Percentiles rank a stretch among this genome's conserved stretches.
phyloP scores from a whole-genome alignment of 2,329 filamentous ascomycete species.

The Verticillium longisporum region DNA sequence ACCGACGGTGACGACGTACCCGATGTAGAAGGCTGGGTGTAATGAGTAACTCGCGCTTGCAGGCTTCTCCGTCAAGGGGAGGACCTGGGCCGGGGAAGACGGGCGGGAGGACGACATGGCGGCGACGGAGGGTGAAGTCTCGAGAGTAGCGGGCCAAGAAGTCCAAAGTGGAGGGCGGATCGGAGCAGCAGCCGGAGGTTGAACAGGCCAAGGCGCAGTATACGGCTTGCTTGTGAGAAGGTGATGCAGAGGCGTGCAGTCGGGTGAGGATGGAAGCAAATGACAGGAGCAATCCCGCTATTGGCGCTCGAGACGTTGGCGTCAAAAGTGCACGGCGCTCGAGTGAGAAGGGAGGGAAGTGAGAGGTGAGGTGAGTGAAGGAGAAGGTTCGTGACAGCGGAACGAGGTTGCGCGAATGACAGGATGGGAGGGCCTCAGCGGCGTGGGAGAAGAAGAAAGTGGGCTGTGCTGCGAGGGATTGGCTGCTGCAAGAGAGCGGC shows the following conservation, averaged over 20 bases:
- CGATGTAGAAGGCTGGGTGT: slow-evolving; percentile 22
- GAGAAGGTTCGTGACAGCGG: not conserved
- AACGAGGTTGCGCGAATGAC: not conserved
- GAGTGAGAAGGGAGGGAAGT: not conserved
- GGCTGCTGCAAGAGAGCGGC: not conserved
- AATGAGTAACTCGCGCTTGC: slow-evolving; percentile 8
- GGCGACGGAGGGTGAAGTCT: slow-evolving; percentile 7
- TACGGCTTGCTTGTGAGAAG: not conserved
- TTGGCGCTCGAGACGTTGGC: not conserved
- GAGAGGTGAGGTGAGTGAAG: not conserved
- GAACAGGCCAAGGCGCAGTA: not conserved
- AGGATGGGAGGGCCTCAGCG: not conserved
- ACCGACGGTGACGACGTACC: slow-evolving; percentile 16
- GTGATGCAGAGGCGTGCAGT: not conserved
- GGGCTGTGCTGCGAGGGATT: not conserved
- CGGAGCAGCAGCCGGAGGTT: not conserved
- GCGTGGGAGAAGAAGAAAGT: not conserved
- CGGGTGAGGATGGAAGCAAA: not conserved
- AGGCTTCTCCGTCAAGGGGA: slow-evolving; percentile 13
- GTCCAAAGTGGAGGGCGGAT: not conserved
- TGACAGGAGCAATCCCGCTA: not conserved
- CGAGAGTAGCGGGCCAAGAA: not conserved
- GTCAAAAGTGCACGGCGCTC: not conserved
- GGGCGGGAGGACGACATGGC: not conserved
- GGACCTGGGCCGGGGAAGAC: not conserved